phyloP scores from a whole-genome alignment of 2,329 filamentous ascomycete genomes.

The Curvularia spicifera region DNA sequence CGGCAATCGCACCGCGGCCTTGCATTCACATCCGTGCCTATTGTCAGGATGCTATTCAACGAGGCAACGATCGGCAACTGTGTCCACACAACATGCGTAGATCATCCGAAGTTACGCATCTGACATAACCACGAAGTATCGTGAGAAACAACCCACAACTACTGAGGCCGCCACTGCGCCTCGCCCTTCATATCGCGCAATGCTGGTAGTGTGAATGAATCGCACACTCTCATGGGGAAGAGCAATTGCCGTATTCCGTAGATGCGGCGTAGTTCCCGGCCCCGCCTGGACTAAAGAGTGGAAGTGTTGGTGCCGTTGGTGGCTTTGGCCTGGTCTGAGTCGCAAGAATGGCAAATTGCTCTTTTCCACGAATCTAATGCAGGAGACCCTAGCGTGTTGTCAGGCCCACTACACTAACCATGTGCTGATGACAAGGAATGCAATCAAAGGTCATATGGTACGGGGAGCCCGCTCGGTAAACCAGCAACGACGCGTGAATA shows the following conservation, averaged over 20 bases:
- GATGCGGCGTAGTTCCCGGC: background rate
- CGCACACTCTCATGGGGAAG: background rate
- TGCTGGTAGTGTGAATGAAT: background rate
- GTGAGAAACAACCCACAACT: background rate
- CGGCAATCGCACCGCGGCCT: slow-evolving; percentile 1
- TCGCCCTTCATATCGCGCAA: background rate
- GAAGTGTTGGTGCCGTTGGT: background rate
- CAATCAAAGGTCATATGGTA: background rate
- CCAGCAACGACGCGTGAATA: background rate
- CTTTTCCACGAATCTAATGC: slow-evolving; percentile 4
- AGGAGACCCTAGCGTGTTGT: slow-evolving; percentile 4
- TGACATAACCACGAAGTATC: background rate
- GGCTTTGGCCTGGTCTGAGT: slow-evolving; percentile 5
- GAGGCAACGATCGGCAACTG: slow-evolving; percentile 1
- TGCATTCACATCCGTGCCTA: background rate
- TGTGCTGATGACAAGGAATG: background rate
- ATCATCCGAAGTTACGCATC: background rate
- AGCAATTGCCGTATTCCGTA: background rate
- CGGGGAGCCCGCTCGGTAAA: background rate
- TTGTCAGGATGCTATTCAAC: background rate
- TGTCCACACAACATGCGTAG: background rate
- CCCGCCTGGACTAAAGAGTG: background rate
- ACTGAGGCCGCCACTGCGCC: background rate
- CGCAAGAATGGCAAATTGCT: slow-evolving; percentile 4
- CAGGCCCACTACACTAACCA: slow-evolving; percentile 4